Base-by-base conservation (phyloP, 176 grass and related monocot species). In the Alloteropsis semialata region DNA sequence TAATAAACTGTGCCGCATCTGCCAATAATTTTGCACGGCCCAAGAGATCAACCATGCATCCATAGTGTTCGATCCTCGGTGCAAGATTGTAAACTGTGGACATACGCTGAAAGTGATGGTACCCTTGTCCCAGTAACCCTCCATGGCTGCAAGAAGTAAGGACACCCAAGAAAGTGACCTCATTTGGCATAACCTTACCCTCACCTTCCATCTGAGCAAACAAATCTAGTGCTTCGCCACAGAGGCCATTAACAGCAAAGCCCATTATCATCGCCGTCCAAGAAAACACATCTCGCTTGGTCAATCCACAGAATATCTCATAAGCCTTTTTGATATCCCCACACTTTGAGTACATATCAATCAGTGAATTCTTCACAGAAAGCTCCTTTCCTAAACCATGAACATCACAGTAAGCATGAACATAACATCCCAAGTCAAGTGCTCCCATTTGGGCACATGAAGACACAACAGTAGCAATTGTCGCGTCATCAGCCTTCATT, bases 341-440 rank as follows among this genome's bases (percentile, higher is more conserved):
- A 78, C 92, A 92, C 65, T 94, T 94, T 2, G 92, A 97, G 75
- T 97, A 97, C 95, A 97, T 94, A 77, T 97, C 92, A 84, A 93
- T 94, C 50, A 94, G 80, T 19, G 92, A 89, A 86, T 92, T 97
- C 79, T 91, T 94, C 75, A 91, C 92, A 19, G 88, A 48, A 62
- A 91, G 78, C 15, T 82, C 71, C 30, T 91, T 88, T 41, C 86
- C 84, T 89, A 94, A 82, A 82, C 84, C 81, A 88, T 91, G 72
- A 56, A 83, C 63, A 85, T 92, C 83, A 84, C 88, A 97, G 72
- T 94, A 97, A 48, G 86, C 88, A 85, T 97, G 90, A 37, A 94
- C 51, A 85, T 97, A 90, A 12, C 38, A 84, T 32, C 95, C 95
- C 59, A 91, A 76, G 74, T 92, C 85, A 84, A 91, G 80, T 49